Evolutionary conservation across 371 early-diverging fungal genomes (phyloP), one percentile per base, ranked within the genome.

Genomic region (Mucor circinelloides): DNA sequence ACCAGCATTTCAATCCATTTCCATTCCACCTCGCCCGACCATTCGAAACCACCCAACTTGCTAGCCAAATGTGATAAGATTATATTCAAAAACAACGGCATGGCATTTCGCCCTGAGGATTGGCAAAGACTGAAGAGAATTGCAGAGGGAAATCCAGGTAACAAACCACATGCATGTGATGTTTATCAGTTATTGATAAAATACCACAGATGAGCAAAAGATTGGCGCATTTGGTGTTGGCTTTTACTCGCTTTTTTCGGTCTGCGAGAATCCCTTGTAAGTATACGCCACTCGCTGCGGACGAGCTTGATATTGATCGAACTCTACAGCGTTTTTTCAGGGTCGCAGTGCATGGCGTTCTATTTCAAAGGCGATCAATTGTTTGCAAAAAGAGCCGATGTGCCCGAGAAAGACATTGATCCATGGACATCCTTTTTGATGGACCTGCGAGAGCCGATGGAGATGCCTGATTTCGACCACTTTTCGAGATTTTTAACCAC

Each of bases 191-290:
- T 27, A 3, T 12, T 52, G 52, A 52, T 52, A 52, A 52, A 52
- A 52, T 25, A 12, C 1, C 3, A 54, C 58, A 85, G 80, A 80
- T 57, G 80, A 82, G 46, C 79, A 78, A 69, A 85, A 90, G 84
- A 93, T 94, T 68, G 96, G 96, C 34, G 93, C 94, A 38, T 95
- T 94, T 79, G 96, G 94, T 58, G 94, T 94, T 12, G 95, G 95
- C 5, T 94, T 94, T 69, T 95, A 94, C 70, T 90, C 91, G 19
- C 80, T 96, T 42, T 94, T 96, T 64, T 90, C 91, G 4, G 89
- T 96, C 1, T 94, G 94, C 68, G 96, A 96, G 66, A 93, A 92
- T 63, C 95, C 95, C 60, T 93, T 93, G 88, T 87, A 82, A 81
- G 86, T 77, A 12, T 12, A 38, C 42, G n/a, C 2, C 31, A 6